Conservation (phyloP, 2,329 filamentous ascomycete species). For the Aureobasidium sp. region DNA sequence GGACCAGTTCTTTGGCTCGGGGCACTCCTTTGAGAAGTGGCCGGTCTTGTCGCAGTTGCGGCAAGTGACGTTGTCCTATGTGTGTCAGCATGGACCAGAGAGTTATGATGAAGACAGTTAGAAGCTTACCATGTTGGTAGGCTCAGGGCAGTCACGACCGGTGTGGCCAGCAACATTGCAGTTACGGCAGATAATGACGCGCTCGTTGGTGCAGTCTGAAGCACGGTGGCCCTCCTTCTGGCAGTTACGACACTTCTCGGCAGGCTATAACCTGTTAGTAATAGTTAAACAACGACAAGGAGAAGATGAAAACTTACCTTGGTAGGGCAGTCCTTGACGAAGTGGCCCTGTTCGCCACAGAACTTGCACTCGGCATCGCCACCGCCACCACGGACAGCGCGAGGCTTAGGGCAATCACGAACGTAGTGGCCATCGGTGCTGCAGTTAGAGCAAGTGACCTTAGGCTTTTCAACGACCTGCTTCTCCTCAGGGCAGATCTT, state of each 20-base stretch:
- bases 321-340: conserved; percentile 27
- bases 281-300: background rate
- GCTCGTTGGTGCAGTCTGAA: conserved; percentile 28
- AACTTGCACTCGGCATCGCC: conserved; percentile 26
- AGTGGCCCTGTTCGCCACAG: conserved; percentile 28
- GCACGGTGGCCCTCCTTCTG: conserved; percentile 25
- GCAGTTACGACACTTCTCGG: conserved; percentile 29
- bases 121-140: conserved; percentile 29
- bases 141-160: conserved; percentile 53
- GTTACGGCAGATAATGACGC: conserved; percentile 27
- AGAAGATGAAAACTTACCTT: background rate
- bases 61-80: conserved; percentile 25
- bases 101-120: too few relatives aligned
- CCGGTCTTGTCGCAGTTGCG: conserved; percentile 34
- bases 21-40: conserved; percentile 57
- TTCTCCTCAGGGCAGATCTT: conserved; percentile 43
- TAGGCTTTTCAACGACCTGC: conserved; percentile 26
- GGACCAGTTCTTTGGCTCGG: conserved; percentile 48
- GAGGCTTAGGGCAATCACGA: conserved; percentile 36
- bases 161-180: conserved; percentile 33
- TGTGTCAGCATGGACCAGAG: background rate
- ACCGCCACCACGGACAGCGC: conserved; percentile 21
- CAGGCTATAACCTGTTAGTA: conserved; percentile 14
- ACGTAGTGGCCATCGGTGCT: conserved; percentile 33
- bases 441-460: conserved; percentile 46